Base-by-base conservation (phyloP, 352 stramenopile genomes). In the Sclerospora graminicola region DNA sequence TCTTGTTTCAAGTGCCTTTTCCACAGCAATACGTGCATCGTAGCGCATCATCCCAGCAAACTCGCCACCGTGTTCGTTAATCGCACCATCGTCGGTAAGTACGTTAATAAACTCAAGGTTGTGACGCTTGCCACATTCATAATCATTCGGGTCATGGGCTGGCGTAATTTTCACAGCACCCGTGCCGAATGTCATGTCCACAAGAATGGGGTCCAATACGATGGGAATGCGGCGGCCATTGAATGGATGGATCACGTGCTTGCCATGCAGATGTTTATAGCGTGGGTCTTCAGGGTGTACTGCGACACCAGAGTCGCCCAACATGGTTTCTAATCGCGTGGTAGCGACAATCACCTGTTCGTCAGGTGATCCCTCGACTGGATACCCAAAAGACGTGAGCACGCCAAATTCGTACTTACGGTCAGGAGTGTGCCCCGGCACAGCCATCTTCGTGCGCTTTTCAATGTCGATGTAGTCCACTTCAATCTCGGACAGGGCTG, bases 251-350 rank as follows among this genome's bases (percentile, higher is more conserved):
- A 98, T 63, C 27, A 99, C 81, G 42, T 72, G 89, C 70, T 99
- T 99, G 46, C 96, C 95, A 66, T 99, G 96, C 37, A 99, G 70
- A 63, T 99, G 95, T 54, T 69, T 98, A 82, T 99, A 99, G 14
- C 97, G 82, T 26, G 83, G 64, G 73, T 99, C 97, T 21, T 99
- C 88, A 0, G 97, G 97, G 79, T 99, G 97, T 16, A 99, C 87
- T 0, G 97, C 97, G 15, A 99, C 93, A 28, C 91, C 95, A 5
- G 84, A 90, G 77, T 99, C 97, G 26, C 97, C 97, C 19, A 99
- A 71, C 95, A 99, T 99, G 5, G 97, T 99, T 78, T 99, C 97
- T 4, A 99, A 73, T 86, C 97, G 96, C 27, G 97, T 99, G 1
- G 97, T 91, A 4, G 73, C 76, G 20, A 90, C 76, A 36, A 89